These are phyloP conservation scores for Paramecium sexaurelia DNA, from an alignment of 73 alveolate genomes.

Conservation along the genomic window DNA sequence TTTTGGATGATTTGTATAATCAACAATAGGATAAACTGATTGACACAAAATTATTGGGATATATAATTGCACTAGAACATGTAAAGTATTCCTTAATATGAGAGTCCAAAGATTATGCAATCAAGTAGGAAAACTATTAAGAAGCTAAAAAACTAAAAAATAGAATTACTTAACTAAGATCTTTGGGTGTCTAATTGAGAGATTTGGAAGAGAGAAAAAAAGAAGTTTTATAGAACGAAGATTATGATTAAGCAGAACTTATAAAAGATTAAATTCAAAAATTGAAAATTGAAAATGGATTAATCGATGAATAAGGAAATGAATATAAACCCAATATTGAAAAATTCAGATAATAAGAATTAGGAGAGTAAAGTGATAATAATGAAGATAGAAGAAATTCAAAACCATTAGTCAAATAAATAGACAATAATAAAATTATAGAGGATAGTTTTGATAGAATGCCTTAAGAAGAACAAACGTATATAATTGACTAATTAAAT, in stretches of 20 bases:
- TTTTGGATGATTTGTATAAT: slow-evolving; percentile 52
- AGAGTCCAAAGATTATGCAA: slow-evolving; percentile 67
- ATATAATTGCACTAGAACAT: slow-evolving; percentile 51
- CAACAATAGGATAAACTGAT: slow-evolving; percentile 2
- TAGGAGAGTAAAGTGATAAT: background rate
- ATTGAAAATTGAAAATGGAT: slow-evolving; percentile 25
- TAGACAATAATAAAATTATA: background rate
- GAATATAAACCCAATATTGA: background rate
- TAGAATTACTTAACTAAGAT: slow-evolving; percentile 55
- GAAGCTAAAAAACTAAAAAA: slow-evolving; percentile 57
- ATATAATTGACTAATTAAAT: background rate
- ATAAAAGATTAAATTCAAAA: background rate
- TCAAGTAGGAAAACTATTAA: slow-evolving; percentile 63
- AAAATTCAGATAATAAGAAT: background rate
- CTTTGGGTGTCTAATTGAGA: slow-evolving; percentile 54
- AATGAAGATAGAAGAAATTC: slow-evolving; percentile 17
- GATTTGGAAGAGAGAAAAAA: slow-evolving; percentile 63
- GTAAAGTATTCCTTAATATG: slow-evolving; percentile 43
- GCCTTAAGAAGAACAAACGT: background rate
- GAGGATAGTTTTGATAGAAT: slow-evolving; percentile 28
- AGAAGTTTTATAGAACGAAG: slow-evolving; percentile 69
- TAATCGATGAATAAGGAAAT: slow-evolving; percentile 4
- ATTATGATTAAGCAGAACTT: slow-evolving; percentile 54
- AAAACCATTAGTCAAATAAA: background rate
- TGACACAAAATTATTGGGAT: slow-evolving; percentile 1